Evolutionary conservation across 2,329 filamentous ascomycete genomes (phyloP).

Genomic region (Neurospora sp.): DNA sequence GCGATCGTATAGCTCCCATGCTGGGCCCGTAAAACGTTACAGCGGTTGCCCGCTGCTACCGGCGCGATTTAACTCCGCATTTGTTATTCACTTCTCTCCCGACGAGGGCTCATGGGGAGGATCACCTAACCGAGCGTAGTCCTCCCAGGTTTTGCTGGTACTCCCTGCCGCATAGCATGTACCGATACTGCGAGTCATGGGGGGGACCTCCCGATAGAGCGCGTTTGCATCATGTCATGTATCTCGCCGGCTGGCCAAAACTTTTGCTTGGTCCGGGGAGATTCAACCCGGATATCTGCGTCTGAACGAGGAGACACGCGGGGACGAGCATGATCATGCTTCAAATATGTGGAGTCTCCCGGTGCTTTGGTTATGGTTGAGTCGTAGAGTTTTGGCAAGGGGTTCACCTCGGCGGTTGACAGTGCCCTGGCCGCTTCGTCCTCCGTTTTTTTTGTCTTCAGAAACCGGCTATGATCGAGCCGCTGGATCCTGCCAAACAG

Average conservation of each 20-base stretch:
- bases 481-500: neutral
- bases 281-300: conserved; percentile 14
- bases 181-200: neutral
- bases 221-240: conserved; percentile 15
- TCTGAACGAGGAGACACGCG: conserved; percentile 8
- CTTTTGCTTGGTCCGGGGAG: conserved; percentile 10
- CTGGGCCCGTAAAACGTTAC: neutral
- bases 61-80: neutral
- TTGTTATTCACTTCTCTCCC: neutral
- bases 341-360: conserved; percentile 4
- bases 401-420: conserved; percentile 1
- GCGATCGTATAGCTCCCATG: neutral
- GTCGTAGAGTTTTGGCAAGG: neutral
- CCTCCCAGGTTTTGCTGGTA: neutral
- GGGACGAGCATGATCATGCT: conserved; percentile 16
- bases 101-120: neutral
- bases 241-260: conserved; percentile 8
- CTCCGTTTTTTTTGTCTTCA: neutral
- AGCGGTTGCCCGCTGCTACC: neutral
- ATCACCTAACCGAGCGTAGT: neutral
- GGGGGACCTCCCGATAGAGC: conserved; percentile 2
- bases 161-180: neutral
- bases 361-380: conserved; percentile 13
- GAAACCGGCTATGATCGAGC: neutral
- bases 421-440: neutral